Evolutionary conservation across 2,329 filamentous ascomycete genomes (phyloP), one percentile per base, ranked within the genome.

Genomic region (Didymella pinodella): DNA sequence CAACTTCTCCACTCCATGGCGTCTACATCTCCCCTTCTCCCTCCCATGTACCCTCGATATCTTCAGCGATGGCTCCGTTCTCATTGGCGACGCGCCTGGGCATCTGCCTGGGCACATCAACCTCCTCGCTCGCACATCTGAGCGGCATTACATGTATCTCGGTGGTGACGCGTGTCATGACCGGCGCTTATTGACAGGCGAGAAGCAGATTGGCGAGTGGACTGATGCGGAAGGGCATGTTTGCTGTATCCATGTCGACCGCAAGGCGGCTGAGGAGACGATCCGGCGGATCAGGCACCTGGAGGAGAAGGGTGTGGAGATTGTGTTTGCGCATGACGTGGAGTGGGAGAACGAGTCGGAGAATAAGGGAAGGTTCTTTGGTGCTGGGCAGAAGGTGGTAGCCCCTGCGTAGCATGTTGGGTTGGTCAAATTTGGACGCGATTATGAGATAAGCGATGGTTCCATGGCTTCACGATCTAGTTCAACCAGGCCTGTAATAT

Each of bases 161-260:
- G 82, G 77, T 8, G 84, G 83, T 2, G 84, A 87, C 69, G 80
- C 81, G 18, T 86, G 82, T 57, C 85, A 87, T 62, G 83, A 86
- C 62, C 72, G 75, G 0, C 71, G 84, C 28, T 72, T 86, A 2
- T 63, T 86, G 63, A 81, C 77, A 0, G 82, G 83, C 0, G 83
- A 85, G 62, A 84, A 80, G 59, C 77, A 75, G 1, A 83, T 86
- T 45, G 85, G 83, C 1, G 75, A 81, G 45, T 86, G 83, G 76
- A 73, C 79, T 22, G 80, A 84, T 62, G 74, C 73, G 1, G 70
- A 76, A 16, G 83, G 83, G 0, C 75, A 78, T 12, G 58, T 73
- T 22, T 76, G 82, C 38, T 85, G 84, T 63, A 84, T 86, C 43
- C 84, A 86, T 70, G 76, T 80, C 2, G 77, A 86, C 64, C 80